These are phyloP conservation scores for Moringa oleifera DNA, from an alignment of 345 rosid genomes.

Conservation along the genomic window DNA sequence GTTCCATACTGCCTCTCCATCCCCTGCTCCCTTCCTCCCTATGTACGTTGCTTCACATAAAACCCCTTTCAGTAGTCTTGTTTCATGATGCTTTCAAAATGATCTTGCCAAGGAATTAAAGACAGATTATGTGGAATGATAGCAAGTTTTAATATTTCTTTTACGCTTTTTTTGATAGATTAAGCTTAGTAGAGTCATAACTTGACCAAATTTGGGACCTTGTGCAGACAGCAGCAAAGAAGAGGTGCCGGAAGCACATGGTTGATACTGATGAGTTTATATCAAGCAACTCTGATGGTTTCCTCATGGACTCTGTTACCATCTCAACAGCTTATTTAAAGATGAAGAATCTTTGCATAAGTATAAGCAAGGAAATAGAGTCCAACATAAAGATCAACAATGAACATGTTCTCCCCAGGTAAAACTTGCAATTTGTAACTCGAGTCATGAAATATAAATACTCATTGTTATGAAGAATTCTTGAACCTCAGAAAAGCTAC, in stretches of 20 bases:
- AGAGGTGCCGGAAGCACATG: conserved; percentile 78
- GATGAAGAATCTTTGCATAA: conserved; percentile 67
- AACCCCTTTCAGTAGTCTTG: background rate
- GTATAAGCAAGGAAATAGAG: conserved; percentile 61
- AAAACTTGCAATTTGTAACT: conserved; percentile 1
- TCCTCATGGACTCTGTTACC: conserved; percentile 68
- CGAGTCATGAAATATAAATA: too few relatives aligned
- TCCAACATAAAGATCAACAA: conserved; percentile 84
- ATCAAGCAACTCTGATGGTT: conserved; percentile 55
- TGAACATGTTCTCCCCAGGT: conserved; percentile 90
- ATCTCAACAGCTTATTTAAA: conserved; percentile 78
- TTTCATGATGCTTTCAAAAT: background rate
- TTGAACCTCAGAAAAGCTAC: background rate
- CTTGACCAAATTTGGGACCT: conserved; percentile 8
- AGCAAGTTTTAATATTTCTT: background rate
- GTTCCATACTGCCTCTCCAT: too few relatives aligned
- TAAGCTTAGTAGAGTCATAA: background rate
- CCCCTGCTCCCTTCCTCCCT: background rate
- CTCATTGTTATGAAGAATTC: background rate
- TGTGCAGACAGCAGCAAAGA: conserved; percentile 69
- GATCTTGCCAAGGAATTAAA: background rate
- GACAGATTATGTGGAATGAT: background rate
- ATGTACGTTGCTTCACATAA: background rate
- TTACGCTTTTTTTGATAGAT: background rate
- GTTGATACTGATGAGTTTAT: conserved; percentile 86